phyloP scores from a whole-genome alignment of 2,329 filamentous ascomycete genomes.

The Xylariaceae sp. region DNA sequence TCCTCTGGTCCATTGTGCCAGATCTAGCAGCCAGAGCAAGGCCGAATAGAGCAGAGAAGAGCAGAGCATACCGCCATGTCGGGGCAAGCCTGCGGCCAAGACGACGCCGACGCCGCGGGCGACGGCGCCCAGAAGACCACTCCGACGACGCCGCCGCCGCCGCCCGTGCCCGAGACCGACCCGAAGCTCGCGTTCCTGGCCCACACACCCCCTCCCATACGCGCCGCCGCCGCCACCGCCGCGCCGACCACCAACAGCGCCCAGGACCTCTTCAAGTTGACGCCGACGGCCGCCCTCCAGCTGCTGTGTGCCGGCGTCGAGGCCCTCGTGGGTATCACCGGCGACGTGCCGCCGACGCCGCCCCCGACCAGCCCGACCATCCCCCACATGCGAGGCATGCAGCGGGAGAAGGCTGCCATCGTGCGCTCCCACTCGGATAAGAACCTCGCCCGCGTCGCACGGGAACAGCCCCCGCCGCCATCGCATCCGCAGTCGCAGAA shows the following conservation, averaged over 20 bases:
- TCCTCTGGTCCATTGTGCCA: no score
- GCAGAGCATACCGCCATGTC: no score
- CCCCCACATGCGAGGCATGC: constrained; percentile 58
- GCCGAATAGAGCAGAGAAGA: no score
- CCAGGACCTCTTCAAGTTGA: constrained; percentile 66
- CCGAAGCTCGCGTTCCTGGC: constrained; percentile 25
- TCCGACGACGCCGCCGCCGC: constrained; percentile 28
- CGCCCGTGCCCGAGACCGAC: constrained; percentile 30
- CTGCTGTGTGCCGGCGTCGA: constrained; percentile 69
- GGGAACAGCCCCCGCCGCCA: background rate
- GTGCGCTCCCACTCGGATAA: constrained; percentile 50
- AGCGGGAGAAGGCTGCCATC: constrained; percentile 54
- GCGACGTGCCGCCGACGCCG: constrained; percentile 75
- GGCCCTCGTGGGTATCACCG: constrained; percentile 62
- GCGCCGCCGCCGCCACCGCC: constrained; percentile 35
- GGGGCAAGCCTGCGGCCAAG: constrained; percentile 7
- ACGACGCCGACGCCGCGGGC: constrained; percentile 1
- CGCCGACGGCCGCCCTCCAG: constrained; percentile 67
- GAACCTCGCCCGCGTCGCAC: constrained; percentile 38
- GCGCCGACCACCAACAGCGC: constrained; percentile 30
- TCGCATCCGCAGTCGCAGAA: constrained; percentile 18
- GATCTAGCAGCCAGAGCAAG: no score
- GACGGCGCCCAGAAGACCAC: constrained; percentile 13
- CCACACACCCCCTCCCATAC: constrained; percentile 33
- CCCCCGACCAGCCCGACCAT: constrained; percentile 55